These are phyloP conservation scores for Collariella sp. DNA, from an alignment of 495 filamentous ascomycete genomes.

Conservation along the genomic window DNA sequence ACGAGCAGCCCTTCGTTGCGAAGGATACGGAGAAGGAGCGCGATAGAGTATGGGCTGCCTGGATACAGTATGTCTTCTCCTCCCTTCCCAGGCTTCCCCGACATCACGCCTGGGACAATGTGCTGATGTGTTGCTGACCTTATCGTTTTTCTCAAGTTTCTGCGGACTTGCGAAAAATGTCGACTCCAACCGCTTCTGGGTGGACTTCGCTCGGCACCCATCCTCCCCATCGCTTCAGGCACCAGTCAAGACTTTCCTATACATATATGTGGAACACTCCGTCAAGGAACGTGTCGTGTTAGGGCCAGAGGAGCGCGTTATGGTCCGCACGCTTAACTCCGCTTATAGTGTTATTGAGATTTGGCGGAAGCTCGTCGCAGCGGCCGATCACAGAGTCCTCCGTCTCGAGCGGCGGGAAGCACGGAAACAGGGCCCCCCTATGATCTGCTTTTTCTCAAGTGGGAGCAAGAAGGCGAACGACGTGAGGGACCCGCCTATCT, in stretches of 20 bases:
- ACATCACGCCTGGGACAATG: background rate
- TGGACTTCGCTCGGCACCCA: background rate
- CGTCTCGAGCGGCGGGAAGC: background rate
- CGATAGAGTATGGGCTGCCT: background rate
- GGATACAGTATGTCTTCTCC: background rate
- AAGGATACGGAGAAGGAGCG: background rate
- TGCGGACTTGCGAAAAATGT: too few species aligned
- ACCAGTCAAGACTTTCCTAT: background rate
- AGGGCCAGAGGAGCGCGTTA: background rate
- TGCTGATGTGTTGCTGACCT: background rate
- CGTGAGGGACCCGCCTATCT: background rate
- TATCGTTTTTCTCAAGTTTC: background rate
- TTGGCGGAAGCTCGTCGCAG: background rate
- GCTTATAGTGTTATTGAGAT: background rate
- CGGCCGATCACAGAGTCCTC: slow-evolving; percentile 1
- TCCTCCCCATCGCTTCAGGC: background rate
- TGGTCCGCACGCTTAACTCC: background rate
- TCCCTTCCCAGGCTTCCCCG: background rate
- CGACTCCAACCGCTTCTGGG: background rate
- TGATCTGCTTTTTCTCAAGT: background rate
- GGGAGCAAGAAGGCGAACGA: background rate
- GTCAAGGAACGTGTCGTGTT: background rate
- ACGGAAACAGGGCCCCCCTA: background rate
- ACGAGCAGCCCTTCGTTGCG: background rate
- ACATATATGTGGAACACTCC: background rate